A percentile compares a stretch with the other conserved stretches of the same genome.
These are phyloP conservation scores for Aspergillus nomiae DNA, from an alignment of 2,329 filamentous ascomycete genomes.

Conservation along the genomic window DNA sequence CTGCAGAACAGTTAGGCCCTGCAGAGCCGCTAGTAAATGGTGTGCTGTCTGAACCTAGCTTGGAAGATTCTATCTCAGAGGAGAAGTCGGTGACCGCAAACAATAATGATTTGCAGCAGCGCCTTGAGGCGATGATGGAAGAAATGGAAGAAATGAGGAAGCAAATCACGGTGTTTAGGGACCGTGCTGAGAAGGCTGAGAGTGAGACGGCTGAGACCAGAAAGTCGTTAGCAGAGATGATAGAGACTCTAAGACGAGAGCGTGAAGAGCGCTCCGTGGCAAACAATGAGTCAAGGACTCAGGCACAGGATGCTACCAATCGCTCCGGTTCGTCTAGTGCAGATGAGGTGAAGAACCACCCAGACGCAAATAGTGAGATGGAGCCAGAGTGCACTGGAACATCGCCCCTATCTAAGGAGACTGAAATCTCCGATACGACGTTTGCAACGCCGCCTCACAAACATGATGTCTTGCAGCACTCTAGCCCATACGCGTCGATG, in stretches of 20 bases:
- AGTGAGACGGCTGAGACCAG: constrained; percentile 71
- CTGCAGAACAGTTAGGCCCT: constrained; percentile 11
- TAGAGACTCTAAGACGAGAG: constrained; percentile 74
- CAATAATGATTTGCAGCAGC: constrained; percentile 62
- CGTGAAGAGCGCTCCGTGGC: constrained; percentile 56
- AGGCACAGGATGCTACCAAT: constrained; percentile 15
- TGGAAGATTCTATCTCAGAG: constrained; percentile 36
- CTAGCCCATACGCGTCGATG: constrained; percentile 78
- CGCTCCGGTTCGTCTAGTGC: constrained; percentile 8
- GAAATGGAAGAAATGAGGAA: constrained; percentile 81
- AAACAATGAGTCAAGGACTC: constrained; percentile 31
- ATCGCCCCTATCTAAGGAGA: constrained; percentile 47
- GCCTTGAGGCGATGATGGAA: constrained; percentile 72
- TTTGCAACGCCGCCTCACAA: constrained; percentile 40
- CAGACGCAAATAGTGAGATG: constrained; percentile 16
- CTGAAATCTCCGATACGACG: constrained; percentile 46
- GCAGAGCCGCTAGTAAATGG: constrained; percentile 16
- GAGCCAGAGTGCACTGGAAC: constrained; percentile 48
- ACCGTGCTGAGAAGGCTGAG: constrained; percentile 79
- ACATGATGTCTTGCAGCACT: constrained; percentile 51
- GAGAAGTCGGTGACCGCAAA: constrained; percentile 30
- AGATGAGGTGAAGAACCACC: constrained; percentile 15
- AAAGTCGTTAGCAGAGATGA: constrained; percentile 82
- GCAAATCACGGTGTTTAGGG: constrained; percentile 76
- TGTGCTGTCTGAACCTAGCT: constrained; percentile 10